Evolutionary conservation across 345 rosid genomes (phyloP).

Genomic region (Anastatica hierochuntica): DNA sequence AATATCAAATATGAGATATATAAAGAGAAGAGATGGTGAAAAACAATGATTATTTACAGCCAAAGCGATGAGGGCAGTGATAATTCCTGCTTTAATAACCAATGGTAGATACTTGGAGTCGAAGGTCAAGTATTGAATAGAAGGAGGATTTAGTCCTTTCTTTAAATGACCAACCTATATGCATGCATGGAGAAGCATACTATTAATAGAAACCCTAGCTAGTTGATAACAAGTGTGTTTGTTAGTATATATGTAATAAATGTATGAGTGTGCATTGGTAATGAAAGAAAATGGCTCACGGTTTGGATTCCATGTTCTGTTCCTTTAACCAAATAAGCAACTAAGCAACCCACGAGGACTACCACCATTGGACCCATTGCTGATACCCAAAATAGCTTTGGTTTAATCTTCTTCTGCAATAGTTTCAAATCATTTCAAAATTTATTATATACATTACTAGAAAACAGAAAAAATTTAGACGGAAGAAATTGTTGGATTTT

Average conservation of each 20-base stretch:
- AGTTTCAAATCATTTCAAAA: not conserved
- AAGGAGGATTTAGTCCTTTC: constrained; percentile 66
- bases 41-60: constrained; percentile 39
- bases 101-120: constrained; percentile 41
- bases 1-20: not conserved
- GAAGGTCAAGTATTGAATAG: constrained; percentile 47
- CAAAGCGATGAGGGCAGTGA: constrained; percentile 61
- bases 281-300: constrained; percentile 31
- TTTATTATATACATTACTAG: no score
- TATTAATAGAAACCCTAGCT: not conserved
- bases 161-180: constrained; percentile 68
- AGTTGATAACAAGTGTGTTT: not conserved
- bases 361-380: constrained; percentile 76
- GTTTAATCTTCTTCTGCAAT: constrained; percentile 48
- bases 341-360: constrained; percentile 53
- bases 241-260: not conserved
- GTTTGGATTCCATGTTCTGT: constrained; percentile 54
- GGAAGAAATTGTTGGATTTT: no score
- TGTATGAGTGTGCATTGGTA: no score
- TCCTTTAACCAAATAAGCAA: constrained; percentile 50
- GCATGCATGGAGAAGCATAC: not conserved
- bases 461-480: no score
- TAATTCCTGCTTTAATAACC: constrained; percentile 47
- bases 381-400: constrained; percentile 82
- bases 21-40: not conserved